phyloP scores from a whole-genome alignment of 768 basidiomycete genomes.

The Dioszegia hungarica region DNA sequence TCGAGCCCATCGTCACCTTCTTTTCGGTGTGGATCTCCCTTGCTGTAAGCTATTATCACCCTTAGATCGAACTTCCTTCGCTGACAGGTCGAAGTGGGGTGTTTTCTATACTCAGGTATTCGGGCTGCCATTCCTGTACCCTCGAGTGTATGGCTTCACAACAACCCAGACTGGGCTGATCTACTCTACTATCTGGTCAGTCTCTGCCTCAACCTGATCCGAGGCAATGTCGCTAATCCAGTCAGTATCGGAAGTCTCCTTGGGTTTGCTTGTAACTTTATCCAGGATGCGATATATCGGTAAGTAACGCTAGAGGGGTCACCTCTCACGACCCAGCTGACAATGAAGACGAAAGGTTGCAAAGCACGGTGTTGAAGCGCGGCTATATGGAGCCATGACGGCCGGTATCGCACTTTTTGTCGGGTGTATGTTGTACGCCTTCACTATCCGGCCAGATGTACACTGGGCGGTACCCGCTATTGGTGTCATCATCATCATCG shows the following conservation, averaged over 20 bases:
- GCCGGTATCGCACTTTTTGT: conserved; percentile 38
- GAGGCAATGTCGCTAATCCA: no score
- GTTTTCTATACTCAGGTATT: conserved; percentile 64
- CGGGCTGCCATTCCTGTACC: conserved; percentile 55
- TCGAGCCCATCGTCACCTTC: conserved; percentile 69
- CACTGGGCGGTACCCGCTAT: conserved; percentile 63
- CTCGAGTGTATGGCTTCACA: conserved; percentile 59
- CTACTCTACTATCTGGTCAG: conserved; percentile 56
- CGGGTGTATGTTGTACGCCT: conserved; percentile 62
- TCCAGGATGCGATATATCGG: conserved; percentile 43
- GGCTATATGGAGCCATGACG: conserved; percentile 42
- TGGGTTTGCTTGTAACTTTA: conserved; percentile 31
- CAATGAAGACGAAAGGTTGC: conserved; percentile 23
- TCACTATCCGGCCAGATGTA: conserved; percentile 57
- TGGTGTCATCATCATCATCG: conserved; percentile 56
- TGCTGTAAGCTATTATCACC: conserved; percentile 39
- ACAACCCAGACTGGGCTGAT: conserved; percentile 59
- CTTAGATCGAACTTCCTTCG: not conserved
- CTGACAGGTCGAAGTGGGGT: conserved; percentile 57
- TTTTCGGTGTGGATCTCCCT: conserved; percentile 57
- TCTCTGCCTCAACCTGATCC: not conserved
- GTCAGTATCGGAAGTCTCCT: conserved; percentile 34
- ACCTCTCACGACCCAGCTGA: not conserved
- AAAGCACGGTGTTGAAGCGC: conserved; percentile 42
- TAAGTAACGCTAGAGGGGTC: not conserved